These are phyloP conservation scores for Bipolaris zeicola DNA, from an alignment of 2,329 filamentous ascomycete species.

Conservation along the genomic window DNA sequence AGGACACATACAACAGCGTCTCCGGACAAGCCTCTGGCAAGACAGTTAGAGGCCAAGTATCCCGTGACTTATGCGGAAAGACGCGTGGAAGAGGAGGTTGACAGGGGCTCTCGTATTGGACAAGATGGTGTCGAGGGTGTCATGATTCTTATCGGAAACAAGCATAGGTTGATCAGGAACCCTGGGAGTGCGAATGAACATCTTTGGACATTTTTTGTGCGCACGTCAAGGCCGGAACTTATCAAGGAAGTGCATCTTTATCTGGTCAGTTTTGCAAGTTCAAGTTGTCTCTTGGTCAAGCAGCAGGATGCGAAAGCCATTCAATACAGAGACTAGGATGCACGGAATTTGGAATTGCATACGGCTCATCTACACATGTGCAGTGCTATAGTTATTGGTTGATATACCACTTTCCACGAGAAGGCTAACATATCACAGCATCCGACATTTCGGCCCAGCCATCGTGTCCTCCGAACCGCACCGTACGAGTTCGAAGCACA, in stretches of 20 bases:
- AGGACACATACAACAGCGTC: slow-evolving; percentile 48
- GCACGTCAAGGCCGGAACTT: slow-evolving; percentile 51
- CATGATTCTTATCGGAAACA: slow-evolving; percentile 54
- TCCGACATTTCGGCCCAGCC: slow-evolving; percentile 50
- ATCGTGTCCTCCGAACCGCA: slow-evolving; percentile 40
- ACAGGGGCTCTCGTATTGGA: slow-evolving; percentile 28
- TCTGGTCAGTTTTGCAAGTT: slow-evolving; percentile 14
- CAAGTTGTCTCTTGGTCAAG: background rate
- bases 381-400: background rate
- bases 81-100: slow-evolving; percentile 42
- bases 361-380: too few relatives aligned
- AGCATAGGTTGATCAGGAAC: slow-evolving; percentile 40
- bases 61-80: slow-evolving; percentile 45
- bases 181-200: slow-evolving; percentile 45
- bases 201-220: slow-evolving; percentile 56
- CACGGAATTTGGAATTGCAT: background rate
- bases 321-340: too few relatives aligned
- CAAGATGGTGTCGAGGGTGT: slow-evolving; percentile 46
- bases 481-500: slow-evolving; percentile 51
- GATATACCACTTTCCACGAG: background rate
- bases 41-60: slow-evolving; percentile 44
- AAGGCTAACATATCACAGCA: slow-evolving; percentile 36
- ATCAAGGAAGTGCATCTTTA: slow-evolving; percentile 52
- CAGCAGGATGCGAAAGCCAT: background rate
- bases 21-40: slow-evolving; percentile 32